These are phyloP conservation scores for Penicillium chermesinum DNA, from an alignment of 495 filamentous ascomycete genomes.

Conservation along the genomic window DNA sequence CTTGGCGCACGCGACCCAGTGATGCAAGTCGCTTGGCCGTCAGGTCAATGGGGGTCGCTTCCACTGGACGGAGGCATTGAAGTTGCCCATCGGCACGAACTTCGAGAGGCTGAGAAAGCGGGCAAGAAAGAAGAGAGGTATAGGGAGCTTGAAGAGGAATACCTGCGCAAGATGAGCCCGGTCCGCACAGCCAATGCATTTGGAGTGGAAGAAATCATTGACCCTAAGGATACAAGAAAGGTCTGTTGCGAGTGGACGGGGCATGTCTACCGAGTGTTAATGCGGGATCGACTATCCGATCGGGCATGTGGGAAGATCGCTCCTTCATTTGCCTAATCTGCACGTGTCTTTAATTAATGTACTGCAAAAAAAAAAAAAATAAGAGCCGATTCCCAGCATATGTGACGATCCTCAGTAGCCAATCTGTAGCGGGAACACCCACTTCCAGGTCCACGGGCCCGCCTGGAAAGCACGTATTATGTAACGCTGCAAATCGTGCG, in stretches of 20 bases:
- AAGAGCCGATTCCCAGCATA: no score
- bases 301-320: slow-evolving; percentile 47
- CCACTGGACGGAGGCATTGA: slow-evolving; percentile 60
- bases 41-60: slow-evolving; percentile 55
- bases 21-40: slow-evolving; percentile 59
- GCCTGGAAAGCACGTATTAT: background rate
- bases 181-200: slow-evolving; percentile 60
- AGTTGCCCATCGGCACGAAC: slow-evolving; percentile 53
- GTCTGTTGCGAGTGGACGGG: slow-evolving; percentile 49
- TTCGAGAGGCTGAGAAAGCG: slow-evolving; percentile 48
- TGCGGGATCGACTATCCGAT: slow-evolving; percentile 45
- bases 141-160: slow-evolving; percentile 53
- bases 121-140: slow-evolving; percentile 46
- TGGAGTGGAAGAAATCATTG: slow-evolving; percentile 60
- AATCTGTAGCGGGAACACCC: no score
- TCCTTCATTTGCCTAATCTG: slow-evolving; percentile 40
- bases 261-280: slow-evolving; percentile 49
- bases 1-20: slow-evolving; percentile 53
- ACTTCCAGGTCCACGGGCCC: no score
- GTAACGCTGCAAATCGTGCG: background rate
- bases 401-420: no score
- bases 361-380: no score
- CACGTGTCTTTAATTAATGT: no score
- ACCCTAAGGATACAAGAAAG: slow-evolving; percentile 52
- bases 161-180: slow-evolving; percentile 56